Evolutionary conservation across 192 early-diverging fungal genomes (phyloP).

Genomic region (Backusella circina): DNA sequence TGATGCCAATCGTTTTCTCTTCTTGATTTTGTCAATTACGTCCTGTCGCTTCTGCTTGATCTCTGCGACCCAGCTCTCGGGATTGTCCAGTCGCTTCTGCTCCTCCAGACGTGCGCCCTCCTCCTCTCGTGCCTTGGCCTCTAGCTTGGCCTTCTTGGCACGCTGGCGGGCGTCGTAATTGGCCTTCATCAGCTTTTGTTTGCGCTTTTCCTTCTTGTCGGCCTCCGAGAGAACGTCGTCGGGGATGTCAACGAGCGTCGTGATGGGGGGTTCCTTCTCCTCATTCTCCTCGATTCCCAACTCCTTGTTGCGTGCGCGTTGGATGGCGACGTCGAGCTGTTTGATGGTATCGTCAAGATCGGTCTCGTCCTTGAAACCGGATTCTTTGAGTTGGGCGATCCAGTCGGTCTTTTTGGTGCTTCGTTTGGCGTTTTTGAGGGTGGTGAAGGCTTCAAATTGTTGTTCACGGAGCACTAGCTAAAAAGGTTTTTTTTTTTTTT

Average conservation of each 20-base stretch:
- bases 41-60: conserved; percentile 56
- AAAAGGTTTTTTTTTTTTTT: too few species aligned
- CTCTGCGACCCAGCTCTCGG: conserved; percentile 70
- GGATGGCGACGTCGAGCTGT: conserved; percentile 61
- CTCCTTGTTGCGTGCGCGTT: conserved; percentile 72
- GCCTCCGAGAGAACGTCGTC: conserved; percentile 76
- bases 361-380: conserved; percentile 62
- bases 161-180: conserved; percentile 74
- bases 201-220: conserved; percentile 81
- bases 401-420: conserved; percentile 47
- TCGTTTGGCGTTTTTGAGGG: conserved; percentile 40
- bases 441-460: conserved; percentile 57
- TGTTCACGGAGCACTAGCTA: conserved; percentile 64
- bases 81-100: conserved; percentile 62
- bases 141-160: conserved; percentile 69
- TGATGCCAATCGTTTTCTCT: conserved; percentile 60
- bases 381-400: conserved; percentile 51
- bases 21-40: conserved; percentile 68
- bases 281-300: conserved; percentile 76
- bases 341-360: conserved; percentile 77
- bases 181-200: conserved; percentile 75
- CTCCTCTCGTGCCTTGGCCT: conserved; percentile 56
- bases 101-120: conserved; percentile 68
- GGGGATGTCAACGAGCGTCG: conserved; percentile 72
- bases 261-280: conserved; percentile 69